Conservation (phyloP, 306 rosid species). For the Gynostemma pentaphyllum region DNA sequence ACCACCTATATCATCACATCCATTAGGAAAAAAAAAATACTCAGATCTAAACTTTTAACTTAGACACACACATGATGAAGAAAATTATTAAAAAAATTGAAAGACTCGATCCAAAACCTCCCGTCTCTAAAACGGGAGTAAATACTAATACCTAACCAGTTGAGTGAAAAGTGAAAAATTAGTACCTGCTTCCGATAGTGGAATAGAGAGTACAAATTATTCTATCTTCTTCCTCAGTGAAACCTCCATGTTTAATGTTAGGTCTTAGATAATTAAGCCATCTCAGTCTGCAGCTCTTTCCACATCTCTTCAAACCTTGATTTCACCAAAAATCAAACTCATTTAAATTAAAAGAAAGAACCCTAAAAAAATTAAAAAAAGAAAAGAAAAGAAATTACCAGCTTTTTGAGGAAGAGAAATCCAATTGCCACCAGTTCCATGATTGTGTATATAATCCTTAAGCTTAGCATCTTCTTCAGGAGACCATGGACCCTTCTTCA, state of each 20-base stretch:
- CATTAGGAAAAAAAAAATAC: neutral
- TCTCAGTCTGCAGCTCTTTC: constrained; percentile 10
- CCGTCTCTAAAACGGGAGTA: too few relatives aligned
- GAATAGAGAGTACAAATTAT: constrained; percentile 1
- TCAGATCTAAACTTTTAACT: neutral
- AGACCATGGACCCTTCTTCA: constrained; percentile 11
- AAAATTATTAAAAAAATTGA: too few relatives aligned
- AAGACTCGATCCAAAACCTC: too few relatives aligned
- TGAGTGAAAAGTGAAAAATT: too few relatives aligned
- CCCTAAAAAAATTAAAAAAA: neutral
- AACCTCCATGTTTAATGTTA: constrained; percentile 9
- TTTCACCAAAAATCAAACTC: neutral
- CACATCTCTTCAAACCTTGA: constrained; percentile 12
- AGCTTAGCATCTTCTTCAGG: constrained; percentile 11
- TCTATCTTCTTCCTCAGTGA: constrained; percentile 9
- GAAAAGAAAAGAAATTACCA: neutral
- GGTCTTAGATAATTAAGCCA: constrained; percentile 11
- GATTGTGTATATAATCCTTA: neutral
- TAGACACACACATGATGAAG: neutral
- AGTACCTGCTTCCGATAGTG: constrained; percentile 10
- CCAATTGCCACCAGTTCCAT: constrained; percentile 10
- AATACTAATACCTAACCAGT: too few relatives aligned
- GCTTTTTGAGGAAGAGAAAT: constrained; percentile 4
- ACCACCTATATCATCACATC: neutral
- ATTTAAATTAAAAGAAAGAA: neutral